Percentiles rank a stretch among this genome's conserved stretches.
Conservation (phyloP, 805 yeast genomes). For the Sugiyamaella valdiviana region DNA sequence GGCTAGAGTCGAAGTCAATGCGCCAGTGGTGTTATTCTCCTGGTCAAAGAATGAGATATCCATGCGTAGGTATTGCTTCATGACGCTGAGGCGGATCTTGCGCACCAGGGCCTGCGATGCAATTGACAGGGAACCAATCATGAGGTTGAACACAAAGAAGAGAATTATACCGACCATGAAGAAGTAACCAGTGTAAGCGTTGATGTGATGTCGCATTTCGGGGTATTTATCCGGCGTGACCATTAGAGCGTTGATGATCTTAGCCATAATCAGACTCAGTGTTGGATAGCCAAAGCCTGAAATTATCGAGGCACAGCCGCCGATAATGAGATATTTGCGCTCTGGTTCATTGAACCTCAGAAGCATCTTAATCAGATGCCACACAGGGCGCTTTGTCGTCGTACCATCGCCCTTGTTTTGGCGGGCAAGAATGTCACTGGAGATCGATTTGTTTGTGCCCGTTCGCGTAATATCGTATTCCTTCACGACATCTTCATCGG, state of each 20-base stretch:
- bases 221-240: constrained; percentile 28
- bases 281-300: constrained; percentile 36
- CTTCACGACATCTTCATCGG: constrained; percentile 3
- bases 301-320: constrained; percentile 25
- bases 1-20: constrained; percentile 34
- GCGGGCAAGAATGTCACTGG: constrained; percentile 15
- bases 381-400: not conserved
- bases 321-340: constrained; percentile 22
- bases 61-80: constrained; percentile 32
- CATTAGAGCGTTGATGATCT: constrained; percentile 31
- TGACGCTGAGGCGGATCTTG: constrained; percentile 28
- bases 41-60: constrained; percentile 35
- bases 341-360: constrained; percentile 24
- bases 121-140: constrained; percentile 23
- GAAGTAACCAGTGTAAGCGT: constrained; percentile 31
- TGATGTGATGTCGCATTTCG: constrained; percentile 32
- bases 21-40: constrained; percentile 34
- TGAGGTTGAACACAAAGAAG: constrained; percentile 21
- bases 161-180: constrained; percentile 33
- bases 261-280: constrained; percentile 35
- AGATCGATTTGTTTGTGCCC: constrained; percentile 18
- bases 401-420: not conserved
- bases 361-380: constrained; percentile 11
- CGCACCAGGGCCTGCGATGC: constrained; percentile 32
- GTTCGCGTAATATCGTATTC: constrained; percentile 5